These are phyloP conservation scores for Lepidium aucheri DNA, from an alignment of 345 rosid species.

Conservation along the genomic window DNA sequence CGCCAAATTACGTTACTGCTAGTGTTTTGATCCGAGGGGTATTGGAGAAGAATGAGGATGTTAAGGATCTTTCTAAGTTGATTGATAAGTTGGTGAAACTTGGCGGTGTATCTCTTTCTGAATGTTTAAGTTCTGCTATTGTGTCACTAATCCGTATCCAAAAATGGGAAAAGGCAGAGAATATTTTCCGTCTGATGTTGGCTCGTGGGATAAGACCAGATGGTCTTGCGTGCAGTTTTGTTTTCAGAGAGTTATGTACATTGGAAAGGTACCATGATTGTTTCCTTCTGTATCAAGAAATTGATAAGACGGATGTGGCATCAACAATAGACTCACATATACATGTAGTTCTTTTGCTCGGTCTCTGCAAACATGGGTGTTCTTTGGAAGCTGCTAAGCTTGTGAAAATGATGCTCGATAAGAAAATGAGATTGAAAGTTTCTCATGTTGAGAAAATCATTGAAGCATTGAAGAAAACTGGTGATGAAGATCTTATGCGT, in stretches of 20 bases:
- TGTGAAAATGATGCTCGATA: slow-evolving; percentile 45
- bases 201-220: slow-evolving; percentile 50
- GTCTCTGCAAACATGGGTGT: slow-evolving; percentile 41
- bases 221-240: slow-evolving; percentile 54
- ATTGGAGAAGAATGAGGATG: slow-evolving; percentile 35
- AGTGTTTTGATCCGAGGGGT: slow-evolving; percentile 54
- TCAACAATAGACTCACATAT: slow-evolving; percentile 57
- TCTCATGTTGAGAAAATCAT: slow-evolving; percentile 32
- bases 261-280: slow-evolving; percentile 47
- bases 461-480: slow-evolving; percentile 36
- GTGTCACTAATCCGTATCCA: slow-evolving; percentile 41
- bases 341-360: slow-evolving; percentile 41
- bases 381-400: slow-evolving; percentile 55
- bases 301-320: slow-evolving; percentile 37
- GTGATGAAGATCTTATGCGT: slow-evolving; percentile 33
- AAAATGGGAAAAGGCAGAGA: slow-evolving; percentile 51
- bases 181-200: slow-evolving; percentile 43
- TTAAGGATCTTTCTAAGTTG: slow-evolving; percentile 49
- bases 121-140: slow-evolving; percentile 59
- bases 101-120: slow-evolving; percentile 50
- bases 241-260: slow-evolving; percentile 54
- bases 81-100: slow-evolving; percentile 44
- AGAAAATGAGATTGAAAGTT: slow-evolving; percentile 33
- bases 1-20: slow-evolving; percentile 65
- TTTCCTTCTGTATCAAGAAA: slow-evolving; percentile 40